These are phyloP conservation scores for Hymenoscyphus fructigenus DNA, from an alignment of 2,329 filamentous ascomycete species.

Conservation along the genomic window DNA sequence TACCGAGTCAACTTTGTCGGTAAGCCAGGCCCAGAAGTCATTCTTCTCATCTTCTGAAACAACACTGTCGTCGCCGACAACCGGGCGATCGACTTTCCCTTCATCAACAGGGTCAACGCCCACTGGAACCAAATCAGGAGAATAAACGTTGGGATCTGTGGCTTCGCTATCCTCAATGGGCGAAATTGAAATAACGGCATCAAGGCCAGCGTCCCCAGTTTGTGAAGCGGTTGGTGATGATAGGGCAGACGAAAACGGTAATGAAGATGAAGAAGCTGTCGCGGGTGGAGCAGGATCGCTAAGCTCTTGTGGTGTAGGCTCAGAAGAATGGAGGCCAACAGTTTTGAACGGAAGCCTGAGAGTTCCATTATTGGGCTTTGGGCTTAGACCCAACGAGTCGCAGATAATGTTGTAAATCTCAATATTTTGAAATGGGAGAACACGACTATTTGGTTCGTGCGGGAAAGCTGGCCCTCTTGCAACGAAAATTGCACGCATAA, in stretches of 20 bases:
- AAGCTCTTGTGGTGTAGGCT: slow-evolving; percentile 49
- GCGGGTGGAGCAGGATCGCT: slow-evolving; percentile 46
- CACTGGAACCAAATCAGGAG: slow-evolving; percentile 27
- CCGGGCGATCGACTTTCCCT: slow-evolving; percentile 25
- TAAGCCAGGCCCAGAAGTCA: slow-evolving; percentile 53
- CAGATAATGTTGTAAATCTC: slow-evolving; percentile 95
- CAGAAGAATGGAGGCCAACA: slow-evolving; percentile 49
- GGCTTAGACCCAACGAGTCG: slow-evolving; percentile 74
- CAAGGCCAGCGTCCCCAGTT: slow-evolving; percentile 16
- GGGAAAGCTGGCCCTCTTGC: slow-evolving; percentile 91
- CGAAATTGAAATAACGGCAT: slow-evolving; percentile 30
- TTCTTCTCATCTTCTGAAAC: slow-evolving; percentile 36
- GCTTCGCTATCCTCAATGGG: slow-evolving; percentile 33
- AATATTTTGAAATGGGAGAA: slow-evolving; percentile 86
- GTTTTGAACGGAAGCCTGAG: slow-evolving; percentile 64
- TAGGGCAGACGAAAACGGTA: background rate
- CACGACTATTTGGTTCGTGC: slow-evolving; percentile 74
- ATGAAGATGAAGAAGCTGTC: background rate
- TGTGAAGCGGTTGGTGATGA: background rate
- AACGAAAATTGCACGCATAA: slow-evolving; percentile 96
- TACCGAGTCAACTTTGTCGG: slow-evolving; percentile 46
- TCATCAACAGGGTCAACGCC: slow-evolving; percentile 31
- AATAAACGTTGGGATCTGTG: slow-evolving; percentile 28
- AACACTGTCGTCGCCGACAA: slow-evolving; percentile 27
- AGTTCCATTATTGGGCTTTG: slow-evolving; percentile 84